phyloP scores from a whole-genome alignment of 441 rosid genomes.

The Syzygium malaccense region DNA sequence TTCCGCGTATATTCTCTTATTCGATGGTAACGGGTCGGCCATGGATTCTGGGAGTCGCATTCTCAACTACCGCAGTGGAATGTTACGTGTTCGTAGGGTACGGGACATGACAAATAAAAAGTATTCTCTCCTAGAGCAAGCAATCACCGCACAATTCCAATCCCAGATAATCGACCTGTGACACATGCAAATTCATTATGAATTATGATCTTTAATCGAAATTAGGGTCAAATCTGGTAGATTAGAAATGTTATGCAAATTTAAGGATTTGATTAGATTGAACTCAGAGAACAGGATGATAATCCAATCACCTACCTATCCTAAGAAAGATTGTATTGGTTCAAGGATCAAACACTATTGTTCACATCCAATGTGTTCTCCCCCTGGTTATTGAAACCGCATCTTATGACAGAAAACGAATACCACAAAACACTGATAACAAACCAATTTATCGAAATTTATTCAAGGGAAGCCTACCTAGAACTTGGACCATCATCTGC shows the following conservation, averaged over 20 bases:
- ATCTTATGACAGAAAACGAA: neutral
- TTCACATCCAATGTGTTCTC: neutral
- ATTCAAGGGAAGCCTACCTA: neutral
- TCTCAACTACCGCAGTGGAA: too few relatives aligned
- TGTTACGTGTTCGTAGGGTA: too few relatives aligned
- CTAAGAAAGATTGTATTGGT: neutral
- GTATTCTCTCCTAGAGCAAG: too few relatives aligned
- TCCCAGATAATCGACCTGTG: neutral
- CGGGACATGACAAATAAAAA: too few relatives aligned
- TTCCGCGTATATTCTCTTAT: too few relatives aligned
- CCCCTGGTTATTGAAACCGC: neutral
- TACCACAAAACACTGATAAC: neutral
- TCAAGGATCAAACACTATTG: neutral
- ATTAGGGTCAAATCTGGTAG: neutral
- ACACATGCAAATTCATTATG: neutral
- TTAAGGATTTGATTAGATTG: neutral
- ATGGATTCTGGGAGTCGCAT: too few relatives aligned
- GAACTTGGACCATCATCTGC: neutral
- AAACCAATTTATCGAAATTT: neutral
- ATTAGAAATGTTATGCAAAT: neutral
- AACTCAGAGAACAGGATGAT: neutral
- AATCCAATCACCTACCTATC: fast-evolving
- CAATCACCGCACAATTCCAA: too few relatives aligned
- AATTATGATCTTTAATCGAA: neutral
- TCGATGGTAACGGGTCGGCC: too few relatives aligned